Percentiles rank a stretch among this genome's conserved stretches.
phyloP scores from a whole-genome alignment of 1,284 basidiomycete genomes.

The Tetrapyrgos nigripes region DNA sequence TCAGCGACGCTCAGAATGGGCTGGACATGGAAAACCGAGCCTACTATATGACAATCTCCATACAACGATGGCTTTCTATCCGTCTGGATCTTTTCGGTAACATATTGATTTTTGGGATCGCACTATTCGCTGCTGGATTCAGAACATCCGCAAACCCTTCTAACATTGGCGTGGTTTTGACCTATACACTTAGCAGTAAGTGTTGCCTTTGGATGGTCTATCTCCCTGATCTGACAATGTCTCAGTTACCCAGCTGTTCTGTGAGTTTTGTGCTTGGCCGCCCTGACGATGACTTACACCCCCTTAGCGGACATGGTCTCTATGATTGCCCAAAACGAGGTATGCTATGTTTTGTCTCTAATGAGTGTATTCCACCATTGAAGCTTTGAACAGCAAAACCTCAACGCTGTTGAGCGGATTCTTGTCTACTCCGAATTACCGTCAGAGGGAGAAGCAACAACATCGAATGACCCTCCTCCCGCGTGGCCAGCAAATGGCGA shows the following conservation, averaged over 20 bases:
- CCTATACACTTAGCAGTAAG: conserved; percentile 68
- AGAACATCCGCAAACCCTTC: conserved; percentile 40
- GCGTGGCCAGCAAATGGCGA: conserved; percentile 73
- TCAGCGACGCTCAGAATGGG: conserved; percentile 57
- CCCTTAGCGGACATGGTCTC: conserved; percentile 59
- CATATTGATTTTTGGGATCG: conserved; percentile 75
- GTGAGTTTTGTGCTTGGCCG: conserved; percentile 38
- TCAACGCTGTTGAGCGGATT: conserved; percentile 78
- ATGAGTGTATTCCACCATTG: no score
- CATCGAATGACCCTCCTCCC: conserved; percentile 54
- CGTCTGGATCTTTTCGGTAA: conserved; percentile 74
- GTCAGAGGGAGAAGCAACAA: conserved; percentile 48
- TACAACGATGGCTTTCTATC: conserved; percentile 65
- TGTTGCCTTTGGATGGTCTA: conserved; percentile 6
- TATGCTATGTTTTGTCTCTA: no score
- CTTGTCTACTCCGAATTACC: conserved; percentile 63
- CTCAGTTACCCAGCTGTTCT: conserved; percentile 61
- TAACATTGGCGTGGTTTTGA: conserved; percentile 66
- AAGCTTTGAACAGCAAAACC: conserved; percentile 48
- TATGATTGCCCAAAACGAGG: conserved; percentile 64
- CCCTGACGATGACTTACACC: conserved; percentile 5
- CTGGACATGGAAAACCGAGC: conserved; percentile 80
- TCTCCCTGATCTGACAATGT: neutral
- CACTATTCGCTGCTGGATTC: conserved; percentile 67
- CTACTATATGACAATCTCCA: conserved; percentile 78